Percentiles rank a stretch among this genome's conserved stretches.
phyloP scores from a whole-genome alignment of 2,329 filamentous ascomycete genomes.

The Drechslerella dactyloides region DNA sequence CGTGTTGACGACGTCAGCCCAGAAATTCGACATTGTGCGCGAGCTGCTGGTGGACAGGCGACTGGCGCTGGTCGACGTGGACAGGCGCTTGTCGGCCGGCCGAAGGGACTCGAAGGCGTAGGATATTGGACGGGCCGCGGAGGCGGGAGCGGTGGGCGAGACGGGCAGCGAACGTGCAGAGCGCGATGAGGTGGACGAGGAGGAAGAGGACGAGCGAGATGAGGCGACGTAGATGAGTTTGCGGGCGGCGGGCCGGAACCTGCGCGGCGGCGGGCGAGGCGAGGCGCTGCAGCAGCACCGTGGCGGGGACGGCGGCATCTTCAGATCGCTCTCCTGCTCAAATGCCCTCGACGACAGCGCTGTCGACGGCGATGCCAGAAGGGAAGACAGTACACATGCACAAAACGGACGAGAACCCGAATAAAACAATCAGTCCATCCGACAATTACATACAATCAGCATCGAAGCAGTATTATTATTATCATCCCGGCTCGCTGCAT shows the following conservation, averaged over 20 bases:
- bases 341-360: too few species aligned
- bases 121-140: neutral
- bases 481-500: too few species aligned
- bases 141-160: neutral
- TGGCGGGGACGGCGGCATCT: neutral
- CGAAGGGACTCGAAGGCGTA: slow-evolving; percentile 1
- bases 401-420: too few species aligned
- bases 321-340: too few species aligned
- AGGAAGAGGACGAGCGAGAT: neutral
- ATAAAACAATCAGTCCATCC: neutral
- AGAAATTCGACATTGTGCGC: slow-evolving; percentile 39
- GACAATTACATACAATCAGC: too few species aligned
- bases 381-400: too few species aligned
- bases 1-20: slow-evolving; percentile 43
- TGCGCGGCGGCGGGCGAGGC: neutral
- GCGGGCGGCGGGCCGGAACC: neutral
- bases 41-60: slow-evolving; percentile 25
- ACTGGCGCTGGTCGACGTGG: slow-evolving; percentile 23
- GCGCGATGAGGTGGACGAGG: slow-evolving; percentile 14
- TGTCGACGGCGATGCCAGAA: too few species aligned
- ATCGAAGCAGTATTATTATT: too few species aligned
- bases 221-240: slow-evolving; percentile 5
- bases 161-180: neutral
- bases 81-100: slow-evolving; percentile 25
- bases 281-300: slow-evolving; percentile 3